phyloP scores from a whole-genome alignment of 1,284 basidiomycete species.

The Peniophora sp. region DNA sequence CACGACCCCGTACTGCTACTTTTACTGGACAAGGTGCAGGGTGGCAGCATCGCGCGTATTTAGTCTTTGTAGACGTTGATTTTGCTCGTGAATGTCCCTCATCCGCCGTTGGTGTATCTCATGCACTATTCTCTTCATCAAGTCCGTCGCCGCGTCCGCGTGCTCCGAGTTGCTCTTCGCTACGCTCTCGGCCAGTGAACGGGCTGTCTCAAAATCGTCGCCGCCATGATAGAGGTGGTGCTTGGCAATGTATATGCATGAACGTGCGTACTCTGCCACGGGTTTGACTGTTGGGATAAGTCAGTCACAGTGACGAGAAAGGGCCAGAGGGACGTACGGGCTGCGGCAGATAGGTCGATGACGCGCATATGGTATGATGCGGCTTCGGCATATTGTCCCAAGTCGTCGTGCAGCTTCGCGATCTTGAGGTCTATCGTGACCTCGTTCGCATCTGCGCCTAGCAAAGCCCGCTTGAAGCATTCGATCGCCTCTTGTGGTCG shows the following conservation, averaged over 20 bases:
- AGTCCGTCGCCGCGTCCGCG: conserved; percentile 53
- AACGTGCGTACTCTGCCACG: conserved; percentile 69
- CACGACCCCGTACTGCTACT: not conserved
- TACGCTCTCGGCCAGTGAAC: conserved; percentile 63
- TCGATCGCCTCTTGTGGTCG: conserved; percentile 79
- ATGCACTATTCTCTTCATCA: conserved; percentile 48
- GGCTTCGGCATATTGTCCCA: conserved; percentile 61
- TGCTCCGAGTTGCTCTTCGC: conserved; percentile 73
- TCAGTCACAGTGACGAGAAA: not conserved
- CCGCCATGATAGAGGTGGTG: conserved; percentile 58
- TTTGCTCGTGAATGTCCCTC: conserved; percentile 1
- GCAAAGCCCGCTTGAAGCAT: conserved; percentile 81
- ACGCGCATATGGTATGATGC: conserved; percentile 66
- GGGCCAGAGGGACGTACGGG: conserved; percentile 23
- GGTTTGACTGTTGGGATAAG: conserved; percentile 41
- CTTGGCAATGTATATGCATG: conserved; percentile 75
- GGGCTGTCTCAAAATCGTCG: conserved; percentile 54
- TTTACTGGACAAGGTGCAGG: not conserved
- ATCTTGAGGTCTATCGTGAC: conserved; percentile 72
- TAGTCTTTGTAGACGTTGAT: conserved; percentile 3
- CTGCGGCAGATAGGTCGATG: conserved; percentile 66
- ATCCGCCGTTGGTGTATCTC: conserved; percentile 10
- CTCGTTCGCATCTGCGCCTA: conserved; percentile 78
- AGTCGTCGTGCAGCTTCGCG: conserved; percentile 63
- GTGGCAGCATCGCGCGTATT: not conserved